These are phyloP conservation scores for Clitoria ternatea DNA, from an alignment of 306 rosid species.

Conservation along the genomic window DNA sequence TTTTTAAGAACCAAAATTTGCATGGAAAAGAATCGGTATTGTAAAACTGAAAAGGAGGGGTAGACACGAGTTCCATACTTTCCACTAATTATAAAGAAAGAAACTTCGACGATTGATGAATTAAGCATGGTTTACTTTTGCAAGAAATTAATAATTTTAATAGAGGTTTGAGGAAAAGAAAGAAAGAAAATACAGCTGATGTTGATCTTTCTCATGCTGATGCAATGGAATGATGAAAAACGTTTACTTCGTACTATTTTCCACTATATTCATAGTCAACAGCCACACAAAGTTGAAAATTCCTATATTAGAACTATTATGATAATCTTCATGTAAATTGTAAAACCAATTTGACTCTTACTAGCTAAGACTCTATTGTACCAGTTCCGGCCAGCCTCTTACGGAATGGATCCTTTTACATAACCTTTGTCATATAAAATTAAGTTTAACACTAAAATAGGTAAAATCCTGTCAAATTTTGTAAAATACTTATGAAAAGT, in stretches of 20 bases:
- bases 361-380: background rate
- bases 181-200: background rate
- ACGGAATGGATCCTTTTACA: background rate
- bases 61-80: background rate
- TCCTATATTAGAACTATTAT: background rate
- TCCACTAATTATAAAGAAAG: background rate
- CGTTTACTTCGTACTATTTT: background rate
- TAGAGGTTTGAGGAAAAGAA: background rate
- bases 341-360: background rate
- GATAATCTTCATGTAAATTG: too few species aligned
- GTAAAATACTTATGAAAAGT: background rate
- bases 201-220: constrained; percentile 1
- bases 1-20: background rate
- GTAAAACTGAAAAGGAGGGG: background rate
- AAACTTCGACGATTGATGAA: background rate
- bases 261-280: constrained; percentile 17
- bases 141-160: background rate
- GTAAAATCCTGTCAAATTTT: background rate
- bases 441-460: background rate
- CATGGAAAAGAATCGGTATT: background rate
- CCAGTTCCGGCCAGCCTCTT: background rate
- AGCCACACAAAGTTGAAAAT: constrained; percentile 22
- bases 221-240: constrained; percentile 10
- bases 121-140: background rate
- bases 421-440: background rate